Evolutionary conservation across 129 eudicot species (phyloP), one percentile per base, ranked within the genome.

Genomic region (Centrapalus pauciflorus): DNA sequence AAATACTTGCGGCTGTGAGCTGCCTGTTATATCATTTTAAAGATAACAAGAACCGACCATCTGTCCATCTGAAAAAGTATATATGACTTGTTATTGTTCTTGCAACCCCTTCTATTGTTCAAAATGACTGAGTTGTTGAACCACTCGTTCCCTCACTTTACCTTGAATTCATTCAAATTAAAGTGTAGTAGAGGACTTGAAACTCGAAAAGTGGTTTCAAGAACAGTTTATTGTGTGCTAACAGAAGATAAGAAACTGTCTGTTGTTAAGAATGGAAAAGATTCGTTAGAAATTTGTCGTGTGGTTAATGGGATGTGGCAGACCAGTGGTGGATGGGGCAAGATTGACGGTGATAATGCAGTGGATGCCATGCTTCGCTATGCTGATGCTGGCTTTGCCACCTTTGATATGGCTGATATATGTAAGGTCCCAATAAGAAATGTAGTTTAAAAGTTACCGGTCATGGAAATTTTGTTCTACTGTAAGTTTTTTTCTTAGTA

Each of bases 301-400:
- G 85, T 85, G 7, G 85, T 88, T 74, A 83, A 92, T 57, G 95
- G 96, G 67, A 85, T 81, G 89, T 88, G 95, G 89, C 95, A 88
- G 80, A 85, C 91, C 58, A 80, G 96, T 81, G 89, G 87, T 51
- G 95, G 89, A 13, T 83, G 96, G 95, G 95, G 95, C 1, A 83
- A 55, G 60, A 83, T 83, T 65, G 96, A 83, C 11, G 49, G 71
- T 61, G 85, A 79, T 52, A 64, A 54, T 69, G 89, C 95, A 1
- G 80, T 81, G 61, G 81, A 77, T 57, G 92, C 89, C 68, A 87
- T 87, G 94, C 82, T 85, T 63, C 77, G 21, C 51, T 85, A 81
- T 75, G 82, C 90, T 72, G 95, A 88, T 83, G 82, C 91, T 72
- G 88, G 91, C 26, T 71, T 85, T 4, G 46, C 71, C 55, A 82